Conservation (phyloP, 169 alveolate genomes). For the Plasmodium fragile region DNA sequence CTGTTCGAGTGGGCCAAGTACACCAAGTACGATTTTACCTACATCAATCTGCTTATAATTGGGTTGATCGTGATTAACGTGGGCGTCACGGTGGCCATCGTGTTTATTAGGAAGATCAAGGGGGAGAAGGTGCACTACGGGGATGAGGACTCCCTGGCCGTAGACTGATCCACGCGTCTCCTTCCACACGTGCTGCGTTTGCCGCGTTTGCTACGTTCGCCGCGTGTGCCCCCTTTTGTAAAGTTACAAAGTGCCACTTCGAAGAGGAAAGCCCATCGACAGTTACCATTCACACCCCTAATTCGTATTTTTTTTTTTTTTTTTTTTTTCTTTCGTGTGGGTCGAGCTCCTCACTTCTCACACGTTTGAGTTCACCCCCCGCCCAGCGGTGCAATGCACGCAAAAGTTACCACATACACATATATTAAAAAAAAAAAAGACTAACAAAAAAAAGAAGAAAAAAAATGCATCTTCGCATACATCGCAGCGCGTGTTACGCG, state of each 20-base stretch:
- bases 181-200: too few species aligned
- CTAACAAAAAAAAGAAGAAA: too few species aligned
- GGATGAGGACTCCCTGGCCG: not conserved
- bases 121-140: conserved; percentile 51
- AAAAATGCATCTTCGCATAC: not conserved
- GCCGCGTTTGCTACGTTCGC: not conserved
- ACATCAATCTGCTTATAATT: conserved; percentile 39
- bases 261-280: not conserved
- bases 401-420: not conserved
- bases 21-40: conserved; percentile 59
- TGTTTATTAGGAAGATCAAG: conserved; percentile 15
- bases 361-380: not conserved
- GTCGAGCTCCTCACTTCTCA: not conserved
- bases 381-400: not conserved
- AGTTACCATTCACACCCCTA: not conserved
- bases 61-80: conserved; percentile 25
- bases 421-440: too few species aligned
- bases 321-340: too few species aligned
- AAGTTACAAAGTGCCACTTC: not conserved
- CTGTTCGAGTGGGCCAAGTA: conserved; percentile 68
- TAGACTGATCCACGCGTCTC: not conserved
- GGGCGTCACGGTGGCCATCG: not conserved
- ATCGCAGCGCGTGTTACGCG: not conserved
- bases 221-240: not conserved
- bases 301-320: not conserved